Conservation (phyloP, 108 stramenopile species). For the Cylindrotheca fusiformis region DNA sequence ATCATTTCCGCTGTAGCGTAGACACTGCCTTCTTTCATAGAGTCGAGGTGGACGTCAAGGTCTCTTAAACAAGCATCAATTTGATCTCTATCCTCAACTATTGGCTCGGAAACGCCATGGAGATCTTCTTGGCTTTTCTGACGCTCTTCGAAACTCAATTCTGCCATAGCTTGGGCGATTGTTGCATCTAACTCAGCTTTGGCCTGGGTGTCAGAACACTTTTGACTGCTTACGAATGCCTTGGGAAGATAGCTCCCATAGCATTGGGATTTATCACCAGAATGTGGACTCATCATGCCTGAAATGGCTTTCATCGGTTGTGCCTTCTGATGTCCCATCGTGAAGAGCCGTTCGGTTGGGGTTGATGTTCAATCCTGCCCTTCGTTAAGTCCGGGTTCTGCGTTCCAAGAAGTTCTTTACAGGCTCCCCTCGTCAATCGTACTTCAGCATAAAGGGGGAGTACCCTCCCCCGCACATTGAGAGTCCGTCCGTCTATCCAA, state of each 20-base stretch:
- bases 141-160: constrained; percentile 15
- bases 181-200: constrained; percentile 5
- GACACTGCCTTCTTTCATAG: constrained; percentile 6
- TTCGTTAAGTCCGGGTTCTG: too few relatives aligned
- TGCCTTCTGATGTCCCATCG: too few relatives aligned
- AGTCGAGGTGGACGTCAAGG: constrained; percentile 2
- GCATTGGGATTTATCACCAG: neutral
- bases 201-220: neutral
- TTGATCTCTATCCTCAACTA: constrained; percentile 10
- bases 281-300: neutral
- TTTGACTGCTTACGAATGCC: too few relatives aligned
- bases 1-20: neutral
- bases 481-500: too few relatives aligned
- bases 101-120: constrained; percentile 15
- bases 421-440: too few relatives aligned
- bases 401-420: too few relatives aligned
- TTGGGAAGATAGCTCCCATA: neutral
- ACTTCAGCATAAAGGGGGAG: too few relatives aligned
- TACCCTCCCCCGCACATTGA: too few relatives aligned
- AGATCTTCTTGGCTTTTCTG: constrained; percentile 27
- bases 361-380: neutral
- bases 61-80: neutral
- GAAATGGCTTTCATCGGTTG: neutral
- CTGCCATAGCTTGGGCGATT: constrained; percentile 15
- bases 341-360: neutral